phyloP scores from a whole-genome alignment of 202 grass and related monocot genomes.

The Bolboschoenoplectus hybrid region DNA sequence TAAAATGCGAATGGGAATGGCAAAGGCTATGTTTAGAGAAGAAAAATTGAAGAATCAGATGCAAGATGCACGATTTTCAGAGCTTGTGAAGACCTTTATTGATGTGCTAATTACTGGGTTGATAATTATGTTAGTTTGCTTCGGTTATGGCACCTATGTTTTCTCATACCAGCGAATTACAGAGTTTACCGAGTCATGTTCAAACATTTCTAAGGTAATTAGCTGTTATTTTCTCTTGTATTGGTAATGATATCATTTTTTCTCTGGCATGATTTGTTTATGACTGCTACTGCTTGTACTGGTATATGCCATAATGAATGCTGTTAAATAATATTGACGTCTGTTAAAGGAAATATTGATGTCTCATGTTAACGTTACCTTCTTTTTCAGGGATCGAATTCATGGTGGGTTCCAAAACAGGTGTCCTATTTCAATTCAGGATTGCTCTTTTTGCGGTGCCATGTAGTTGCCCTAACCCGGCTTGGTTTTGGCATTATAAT shows the following conservation, averaged over 20 bases:
- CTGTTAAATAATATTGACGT: not conserved
- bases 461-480: constrained; percentile 54
- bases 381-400: constrained; percentile 64
- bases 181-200: constrained; percentile 64
- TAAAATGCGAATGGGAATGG: constrained; percentile 71
- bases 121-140: constrained; percentile 76
- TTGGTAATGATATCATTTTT: constrained; percentile 8
- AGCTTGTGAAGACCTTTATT: constrained; percentile 71
- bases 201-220: constrained; percentile 55
- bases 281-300: constrained; percentile 1
- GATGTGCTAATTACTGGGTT: constrained; percentile 80
- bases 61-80: constrained; percentile 59
- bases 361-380: constrained; percentile 22
- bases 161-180: constrained; percentile 79
- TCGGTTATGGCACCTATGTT: constrained; percentile 75
- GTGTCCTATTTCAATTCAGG: constrained; percentile 66
- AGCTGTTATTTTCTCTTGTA: not conserved
- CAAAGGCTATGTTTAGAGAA: constrained; percentile 82
- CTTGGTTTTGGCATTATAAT: constrained; percentile 75
- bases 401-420: constrained; percentile 83
- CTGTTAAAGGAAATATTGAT: not conserved
- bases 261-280: not conserved
- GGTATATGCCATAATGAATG: not conserved
- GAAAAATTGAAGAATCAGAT: constrained; percentile 79
- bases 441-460: constrained; percentile 64